Percentiles rank a stretch among this genome's conserved stretches.
Conservation (phyloP, 73 alveolate species). For the Tetrahymena elliotti region DNA sequence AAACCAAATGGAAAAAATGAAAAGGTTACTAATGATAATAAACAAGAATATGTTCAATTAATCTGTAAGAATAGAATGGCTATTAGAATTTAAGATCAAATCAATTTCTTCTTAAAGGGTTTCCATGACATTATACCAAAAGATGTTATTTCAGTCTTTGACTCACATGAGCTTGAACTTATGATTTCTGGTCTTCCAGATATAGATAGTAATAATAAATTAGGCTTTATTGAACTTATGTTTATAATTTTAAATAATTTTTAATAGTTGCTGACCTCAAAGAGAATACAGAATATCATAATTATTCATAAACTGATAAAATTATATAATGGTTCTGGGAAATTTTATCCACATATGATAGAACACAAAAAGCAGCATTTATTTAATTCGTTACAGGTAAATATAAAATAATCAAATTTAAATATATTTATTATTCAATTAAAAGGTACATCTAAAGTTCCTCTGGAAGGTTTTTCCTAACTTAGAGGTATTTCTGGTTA, state of each 20-base stretch:
- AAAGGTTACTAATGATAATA: conserved; percentile 82
- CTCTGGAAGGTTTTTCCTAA: conserved; percentile 95
- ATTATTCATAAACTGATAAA: conserved; percentile 73
- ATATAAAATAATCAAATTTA: background rate
- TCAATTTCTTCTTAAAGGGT: conserved; percentile 89
- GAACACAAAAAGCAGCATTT: conserved; percentile 87
- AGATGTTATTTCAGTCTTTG: conserved; percentile 75
- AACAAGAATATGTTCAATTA: conserved; percentile 13
- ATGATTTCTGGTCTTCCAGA: conserved; percentile 96
- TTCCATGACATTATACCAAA: conserved; percentile 95
- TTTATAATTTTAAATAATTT: background rate
- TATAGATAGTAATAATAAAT: conserved; percentile 32
- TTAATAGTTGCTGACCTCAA: conserved; percentile 84
- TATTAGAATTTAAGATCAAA: conserved; percentile 53
- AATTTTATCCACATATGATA: conserved; percentile 76
- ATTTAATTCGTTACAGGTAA: conserved; percentile 82
- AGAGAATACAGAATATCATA: conserved; percentile 91
- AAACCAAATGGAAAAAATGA: conserved; percentile 79
- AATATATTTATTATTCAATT: too few relatives aligned
- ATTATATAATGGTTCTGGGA: conserved; percentile 93
- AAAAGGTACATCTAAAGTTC: conserved; percentile 96
- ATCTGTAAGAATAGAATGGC: conserved; percentile 47
- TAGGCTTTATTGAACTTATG: background rate
- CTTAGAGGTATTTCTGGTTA: conserved; percentile 51
- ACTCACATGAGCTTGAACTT: conserved; percentile 86